Evolutionary conservation across 2,329 filamentous ascomycete species (phyloP).

Genomic region (Pseudocercospora musae): DNA sequence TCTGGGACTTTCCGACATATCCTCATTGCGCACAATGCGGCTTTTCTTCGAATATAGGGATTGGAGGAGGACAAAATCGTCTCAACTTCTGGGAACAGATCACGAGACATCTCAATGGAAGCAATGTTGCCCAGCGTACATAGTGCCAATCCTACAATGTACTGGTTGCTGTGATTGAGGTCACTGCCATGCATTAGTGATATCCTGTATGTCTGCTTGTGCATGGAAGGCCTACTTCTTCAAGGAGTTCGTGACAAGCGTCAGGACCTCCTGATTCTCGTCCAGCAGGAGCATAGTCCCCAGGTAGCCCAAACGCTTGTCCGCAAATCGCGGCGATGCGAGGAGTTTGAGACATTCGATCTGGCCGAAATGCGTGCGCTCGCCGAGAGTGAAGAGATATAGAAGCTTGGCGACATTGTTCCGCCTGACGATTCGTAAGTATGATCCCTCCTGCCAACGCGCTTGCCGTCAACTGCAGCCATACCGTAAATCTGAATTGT

Average conservation of each 20-base stretch:
- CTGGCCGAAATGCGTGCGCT: slow-evolving; percentile 97
- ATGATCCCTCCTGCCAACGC: slow-evolving; percentile 2
- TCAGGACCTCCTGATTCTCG: slow-evolving; percentile 97
- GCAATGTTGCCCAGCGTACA: slow-evolving; percentile 98
- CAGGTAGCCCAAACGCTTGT: slow-evolving; percentile 92
- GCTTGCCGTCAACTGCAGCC: slow-evolving; percentile 28
- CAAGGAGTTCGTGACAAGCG: slow-evolving; percentile 92
- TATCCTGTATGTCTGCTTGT: not conserved
- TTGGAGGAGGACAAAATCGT: slow-evolving; percentile 87
- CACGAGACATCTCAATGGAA: slow-evolving; percentile 95
- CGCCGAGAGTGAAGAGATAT: slow-evolving; percentile 95
- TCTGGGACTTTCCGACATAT: slow-evolving; percentile 98
- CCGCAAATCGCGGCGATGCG: slow-evolving; percentile 93
- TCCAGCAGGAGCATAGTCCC: slow-evolving; percentile 94
- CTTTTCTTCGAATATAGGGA: slow-evolving; percentile 97
- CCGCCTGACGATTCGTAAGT: slow-evolving; percentile 56
- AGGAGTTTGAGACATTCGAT: slow-evolving; percentile 98
- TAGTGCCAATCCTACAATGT: slow-evolving; percentile 92
- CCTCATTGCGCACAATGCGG: slow-evolving; percentile 96
- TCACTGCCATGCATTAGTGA: slow-evolving; percentile 58
- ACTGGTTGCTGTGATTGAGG: slow-evolving; percentile 94
- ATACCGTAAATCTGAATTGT: slow-evolving; percentile 85
- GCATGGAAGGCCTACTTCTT: slow-evolving; percentile 68
- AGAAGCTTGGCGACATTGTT: slow-evolving; percentile 99
- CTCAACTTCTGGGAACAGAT: slow-evolving; percentile 95